Evolutionary conservation across 1,284 basidiomycete genomes (phyloP).

Genomic region (Ceratobasidium sp.): DNA sequence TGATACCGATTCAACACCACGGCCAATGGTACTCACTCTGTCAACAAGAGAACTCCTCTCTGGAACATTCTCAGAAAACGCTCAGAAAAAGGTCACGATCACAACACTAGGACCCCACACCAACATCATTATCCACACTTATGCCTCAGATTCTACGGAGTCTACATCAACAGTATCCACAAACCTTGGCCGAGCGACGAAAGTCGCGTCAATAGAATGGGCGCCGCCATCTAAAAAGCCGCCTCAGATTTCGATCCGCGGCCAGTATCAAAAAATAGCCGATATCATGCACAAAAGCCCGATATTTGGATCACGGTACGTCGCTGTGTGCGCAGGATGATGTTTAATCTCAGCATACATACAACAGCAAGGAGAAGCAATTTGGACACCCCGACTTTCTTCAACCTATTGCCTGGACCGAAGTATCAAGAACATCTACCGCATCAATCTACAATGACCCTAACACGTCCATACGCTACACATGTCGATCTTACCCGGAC

Average conservation of each 20-base stretch:
- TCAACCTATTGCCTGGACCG: neutral
- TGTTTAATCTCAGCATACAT: too few relatives aligned
- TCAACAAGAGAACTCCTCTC: conserved; percentile 1
- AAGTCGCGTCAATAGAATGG: conserved; percentile 6
- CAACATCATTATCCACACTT: neutral
- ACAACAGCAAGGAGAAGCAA: neutral
- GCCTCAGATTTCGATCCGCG: neutral
- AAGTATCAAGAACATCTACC: conserved; percentile 8
- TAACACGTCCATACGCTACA: conserved; percentile 16
- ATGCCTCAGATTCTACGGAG: neutral
- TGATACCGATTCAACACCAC: neutral
- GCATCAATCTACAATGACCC: conserved; percentile 30
- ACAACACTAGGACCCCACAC: conserved; percentile 2
- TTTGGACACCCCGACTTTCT: conserved; percentile 1
- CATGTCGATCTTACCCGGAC: conserved; percentile 1
- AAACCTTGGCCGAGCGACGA: neutral
- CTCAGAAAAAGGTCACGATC: neutral
- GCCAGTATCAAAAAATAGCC: neutral
- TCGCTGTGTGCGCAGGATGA: neutral
- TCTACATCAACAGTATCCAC: neutral
- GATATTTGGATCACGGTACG: conserved; percentile 11
- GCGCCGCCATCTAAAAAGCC: neutral
- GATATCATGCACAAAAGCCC: neutral
- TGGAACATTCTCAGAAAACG: conserved; percentile 7
- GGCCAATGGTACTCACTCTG: neutral